Base-by-base conservation (phyloP, 78 protist species). In the Dictyostelium intermedium region DNA sequence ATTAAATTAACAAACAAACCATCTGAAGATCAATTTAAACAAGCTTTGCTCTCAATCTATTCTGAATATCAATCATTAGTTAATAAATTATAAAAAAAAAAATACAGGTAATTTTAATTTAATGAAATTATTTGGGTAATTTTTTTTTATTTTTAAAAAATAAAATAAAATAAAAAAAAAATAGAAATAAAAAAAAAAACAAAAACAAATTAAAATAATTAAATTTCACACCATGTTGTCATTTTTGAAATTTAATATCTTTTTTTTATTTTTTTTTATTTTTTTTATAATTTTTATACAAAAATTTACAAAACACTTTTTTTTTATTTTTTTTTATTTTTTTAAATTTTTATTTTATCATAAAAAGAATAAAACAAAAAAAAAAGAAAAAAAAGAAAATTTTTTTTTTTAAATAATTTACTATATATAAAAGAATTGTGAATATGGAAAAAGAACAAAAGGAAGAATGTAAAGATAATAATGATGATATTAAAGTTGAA, bases 41-140 rank as follows among this genome's bases (percentile, higher is more conserved):
- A 72, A 72, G 23, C 79, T 72, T 72, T 72, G 32, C 20, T 34
- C 34, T 72, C 79, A 72, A 72, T 72, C 14, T 72, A 72, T 72
- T 72, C 79, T 72, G 79, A 72, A 72, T 72, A 72, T 72, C 79
- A 72, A 72, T 72, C 79, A 72, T 72, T 72, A 34, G 39, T 72
- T 34, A 72, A 72, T 72, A 72, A 72, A 72, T 72, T 72, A 72
- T 72, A 69, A 69, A 69, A 30, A n/a, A n/a, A n/a, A n/a, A n/a
- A n/a, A n/a, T n/a, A n/a, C n/a, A n/a, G n/a, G n/a, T n/a, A n/a
- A n/a, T n/a, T n/a, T n/a, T n/a, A 61, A n/a, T 7, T 7, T 20
- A 61, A n/a, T n/a, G 7, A 1, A 20, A n/a, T 61, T n/a, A n/a
- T n/a, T n/a, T n/a, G n/a, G n/a, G n/a, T n/a, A n/a, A n/a, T n/a